Evolutionary conservation across 23 red algal species (phyloP), one percentile per base, ranked within the genome.

Genomic region (Gracilaria gracilis): DNA sequence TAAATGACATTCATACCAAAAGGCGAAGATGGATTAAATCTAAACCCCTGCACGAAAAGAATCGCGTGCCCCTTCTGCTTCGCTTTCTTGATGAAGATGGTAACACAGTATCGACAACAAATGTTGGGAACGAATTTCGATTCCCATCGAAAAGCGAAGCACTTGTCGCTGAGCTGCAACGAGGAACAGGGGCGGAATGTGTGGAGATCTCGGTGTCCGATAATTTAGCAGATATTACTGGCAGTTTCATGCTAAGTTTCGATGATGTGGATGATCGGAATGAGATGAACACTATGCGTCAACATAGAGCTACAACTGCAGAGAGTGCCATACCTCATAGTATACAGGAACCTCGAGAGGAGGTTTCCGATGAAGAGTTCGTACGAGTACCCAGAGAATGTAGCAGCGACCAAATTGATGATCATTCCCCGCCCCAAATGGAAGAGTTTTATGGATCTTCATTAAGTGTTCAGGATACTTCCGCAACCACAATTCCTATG

Each of bases 51-150:
- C 23, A n/a, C 2, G 61, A 90, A 47, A 80, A 81, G 72, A 80
- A 90, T 53, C n/a, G 87, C 15, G 58, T 90, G 40, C 76, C 87
- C 1, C 62, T 90, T 32, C n/a, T 90, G n/a, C 53, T 90, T 17
- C 57, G 74, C 20, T 81, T 44, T 59, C 47, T 90, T 13, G 76
- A 79, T 69, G 74, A 80, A 31, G 33, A 67, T 13, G 87, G 87
- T 12, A 81, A 81, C 48, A 62, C 71, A 38, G 74, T 29, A n/a
- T 39, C 28, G 39, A 31, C 57, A 12, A 67, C 59, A 34, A 81
- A 90, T 46, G 74, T 40, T 49, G 87, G 87, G 19, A 90, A 90
- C 57, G 75, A 80, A 4, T 62, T 70, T 54, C 71, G 87, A 31
- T 90, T 90, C 39, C 74, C 87, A 3, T 25, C 39, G 33, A 74